Base-by-base conservation (phyloP, 306 rosid species). In the Cucumis cinereus region DNA sequence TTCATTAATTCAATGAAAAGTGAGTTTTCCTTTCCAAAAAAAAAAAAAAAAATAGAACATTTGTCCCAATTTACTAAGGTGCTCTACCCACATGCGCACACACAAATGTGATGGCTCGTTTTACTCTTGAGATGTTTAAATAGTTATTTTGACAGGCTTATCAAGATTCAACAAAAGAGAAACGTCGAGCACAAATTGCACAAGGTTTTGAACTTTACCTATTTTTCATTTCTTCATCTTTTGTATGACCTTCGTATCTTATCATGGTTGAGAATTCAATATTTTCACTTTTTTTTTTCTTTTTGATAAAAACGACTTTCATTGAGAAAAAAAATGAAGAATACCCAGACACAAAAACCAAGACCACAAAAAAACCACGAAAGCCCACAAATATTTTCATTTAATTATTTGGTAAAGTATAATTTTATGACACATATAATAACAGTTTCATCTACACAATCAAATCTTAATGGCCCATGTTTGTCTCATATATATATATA, bases 141-240 rank as follows among this genome's bases (percentile, higher is more conserved):
- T 67, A 82, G 47, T 73, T 26, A 45, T 81, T 7, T 76, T 80
- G 81, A 78, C 89, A 94, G 99, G 98, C 98, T 78, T 92, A 95
- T 82, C 98, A 88, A 89, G 98, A 95, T 10, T 92, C 99, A 64
- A 88, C 99, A 17, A 95, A 95, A 81, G 99, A 95, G 87, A 95
- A 83, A 80, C 92, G 97, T 12, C 99, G 99, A 76, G 86, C 90
- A 0, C 96, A 83, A 81, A 92, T 95, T 83, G 90, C 96, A 78
- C 99, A 95, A 89, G 98, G 98, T 94, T 83, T 83, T 52, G 35
- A 28, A 33, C 57, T 69, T 41, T 56, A 22, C 22, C 75, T 23
- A 69, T 69, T 8, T 69, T 69, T 47, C 22, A 70, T 72, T 50
- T 49, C 45, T 14, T 72, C 76, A 72, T 26, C 60, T 28, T 28